phyloP scores from a whole-genome alignment of 1,139 yeast genomes.

The Taphrina communis region DNA sequence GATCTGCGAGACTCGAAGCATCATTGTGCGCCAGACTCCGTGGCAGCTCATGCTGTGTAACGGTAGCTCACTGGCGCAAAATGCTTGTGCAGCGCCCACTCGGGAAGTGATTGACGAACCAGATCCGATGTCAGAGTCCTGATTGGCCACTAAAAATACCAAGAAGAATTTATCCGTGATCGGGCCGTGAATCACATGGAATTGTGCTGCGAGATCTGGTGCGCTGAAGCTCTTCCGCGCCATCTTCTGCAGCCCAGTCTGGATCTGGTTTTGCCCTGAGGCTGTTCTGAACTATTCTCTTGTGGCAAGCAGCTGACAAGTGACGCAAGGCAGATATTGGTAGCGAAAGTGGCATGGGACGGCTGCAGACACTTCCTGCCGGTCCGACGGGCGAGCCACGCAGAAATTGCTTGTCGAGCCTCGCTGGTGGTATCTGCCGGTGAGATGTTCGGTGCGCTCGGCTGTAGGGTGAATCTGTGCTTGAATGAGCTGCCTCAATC shows the following conservation, averaged over 20 bases:
- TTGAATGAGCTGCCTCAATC: too few species aligned
- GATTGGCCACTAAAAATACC: constrained; percentile 20
- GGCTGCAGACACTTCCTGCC: too few species aligned
- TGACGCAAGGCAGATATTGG: not conserved
- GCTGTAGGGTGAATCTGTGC: too few species aligned
- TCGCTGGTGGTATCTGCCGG: too few species aligned
- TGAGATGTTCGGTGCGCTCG: too few species aligned
- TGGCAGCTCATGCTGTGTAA: constrained; percentile 4
- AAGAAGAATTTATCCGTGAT: not conserved
- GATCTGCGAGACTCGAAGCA: constrained; percentile 5
- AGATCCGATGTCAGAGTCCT: not conserved
- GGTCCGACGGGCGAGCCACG: too few species aligned
- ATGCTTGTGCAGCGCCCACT: constrained; percentile 7
- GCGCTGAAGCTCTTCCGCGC: not conserved
- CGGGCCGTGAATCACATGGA: not conserved
- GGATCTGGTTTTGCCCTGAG: too few species aligned
- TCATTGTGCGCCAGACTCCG: constrained; percentile 2
- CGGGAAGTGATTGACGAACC: not conserved
- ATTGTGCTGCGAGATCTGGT: not conserved
- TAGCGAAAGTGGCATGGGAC: too few species aligned
- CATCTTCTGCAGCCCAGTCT: not conserved
- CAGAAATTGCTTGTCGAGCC: too few species aligned
- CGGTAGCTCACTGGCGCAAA: not conserved
- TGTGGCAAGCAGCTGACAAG: not conserved
- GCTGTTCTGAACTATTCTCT: too few species aligned